Evolutionary conservation across 441 rosid genomes (phyloP).

Genomic region (Iberis amara): DNA sequence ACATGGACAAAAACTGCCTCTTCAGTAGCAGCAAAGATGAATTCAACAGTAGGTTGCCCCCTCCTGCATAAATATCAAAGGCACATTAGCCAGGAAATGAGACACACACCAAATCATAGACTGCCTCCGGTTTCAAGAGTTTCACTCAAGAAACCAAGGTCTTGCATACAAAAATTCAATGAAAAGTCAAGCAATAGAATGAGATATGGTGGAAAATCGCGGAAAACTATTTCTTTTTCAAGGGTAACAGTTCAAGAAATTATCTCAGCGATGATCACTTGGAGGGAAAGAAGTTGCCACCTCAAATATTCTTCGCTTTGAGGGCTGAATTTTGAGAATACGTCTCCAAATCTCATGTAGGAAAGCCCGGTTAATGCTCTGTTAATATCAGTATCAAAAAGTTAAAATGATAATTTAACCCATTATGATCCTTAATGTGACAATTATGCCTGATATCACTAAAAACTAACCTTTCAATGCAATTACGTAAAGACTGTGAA

Average conservation of each 20-base stretch:
- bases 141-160: conserved; percentile 9
- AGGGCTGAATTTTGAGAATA: conserved; percentile 75
- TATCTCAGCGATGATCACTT: not conserved
- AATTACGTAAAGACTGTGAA: conserved; percentile 83
- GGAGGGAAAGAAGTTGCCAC: conserved; percentile 33
- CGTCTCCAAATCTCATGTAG: conserved; percentile 95
- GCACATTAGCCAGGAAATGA: conserved; percentile 4
- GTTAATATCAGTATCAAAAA: conserved; percentile 27
- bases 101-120: conserved; percentile 14
- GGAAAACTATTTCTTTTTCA: not conserved
- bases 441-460: conserved; percentile 19
- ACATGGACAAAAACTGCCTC: conserved; percentile 93
- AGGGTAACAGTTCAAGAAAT: conserved; percentile 4
- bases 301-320: conserved; percentile 78
- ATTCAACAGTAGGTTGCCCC: conserved; percentile 84
- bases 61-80: conserved; percentile 54
- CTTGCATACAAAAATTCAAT: conserved; percentile 10
- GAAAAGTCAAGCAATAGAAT: conserved; percentile 1
- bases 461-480: conserved; percentile 77
- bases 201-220: conserved; percentile 4
- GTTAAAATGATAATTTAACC: conserved; percentile 19
- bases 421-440: conserved; percentile 14
- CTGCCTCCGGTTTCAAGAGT: conserved; percentile 7
- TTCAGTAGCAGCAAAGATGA: conserved; percentile 92
- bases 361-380: conserved; percentile 73